phyloP scores from a whole-genome alignment of 2,329 filamentous ascomycete species.

The Fusarium haematococcum region DNA sequence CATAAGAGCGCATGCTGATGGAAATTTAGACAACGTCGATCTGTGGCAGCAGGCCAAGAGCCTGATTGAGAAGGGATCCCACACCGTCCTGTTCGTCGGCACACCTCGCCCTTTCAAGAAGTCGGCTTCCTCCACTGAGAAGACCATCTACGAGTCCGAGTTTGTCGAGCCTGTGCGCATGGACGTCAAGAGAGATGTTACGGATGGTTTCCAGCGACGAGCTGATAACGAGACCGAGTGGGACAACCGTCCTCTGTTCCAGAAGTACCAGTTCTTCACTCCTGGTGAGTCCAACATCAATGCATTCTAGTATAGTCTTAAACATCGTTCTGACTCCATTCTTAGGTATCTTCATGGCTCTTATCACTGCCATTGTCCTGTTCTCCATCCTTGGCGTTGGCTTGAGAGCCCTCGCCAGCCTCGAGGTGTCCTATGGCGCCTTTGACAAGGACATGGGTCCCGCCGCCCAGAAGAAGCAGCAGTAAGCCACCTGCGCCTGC shows the following conservation, averaged over 20 bases:
- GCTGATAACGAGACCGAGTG: slow-evolving; percentile 54
- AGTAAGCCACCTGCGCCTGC: slow-evolving; percentile 41
- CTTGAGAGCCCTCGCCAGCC: slow-evolving; percentile 78
- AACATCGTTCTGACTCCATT: slow-evolving; percentile 11
- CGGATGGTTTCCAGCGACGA: slow-evolving; percentile 45
- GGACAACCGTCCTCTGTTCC: slow-evolving; percentile 74
- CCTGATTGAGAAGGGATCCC: slow-evolving; percentile 56
- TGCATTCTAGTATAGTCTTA: not conserved
- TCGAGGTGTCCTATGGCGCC: slow-evolving; percentile 92
- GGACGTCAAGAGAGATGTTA: slow-evolving; percentile 76
- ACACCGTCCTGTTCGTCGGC: slow-evolving; percentile 82
- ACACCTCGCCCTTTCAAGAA: slow-evolving; percentile 57
- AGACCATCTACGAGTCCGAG: slow-evolving; percentile 71
- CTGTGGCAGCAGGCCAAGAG: slow-evolving; percentile 23
- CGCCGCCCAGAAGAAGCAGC: slow-evolving; percentile 83
- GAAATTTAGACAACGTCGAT: slow-evolving; percentile 11
- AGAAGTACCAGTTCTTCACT: slow-evolving; percentile 94
- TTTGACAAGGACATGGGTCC: slow-evolving; percentile 97
- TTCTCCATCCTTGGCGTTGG: slow-evolving; percentile 84
- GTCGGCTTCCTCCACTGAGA: slow-evolving; percentile 37
- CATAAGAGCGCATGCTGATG: slow-evolving; percentile 5
- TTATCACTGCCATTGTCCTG: slow-evolving; percentile 77
- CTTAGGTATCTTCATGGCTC: slow-evolving; percentile 87
- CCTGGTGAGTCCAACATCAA: slow-evolving; percentile 68
- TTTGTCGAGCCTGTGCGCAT: slow-evolving; percentile 74